Percentiles rank a stretch among this genome's conserved stretches.
These are phyloP conservation scores for Nemania serpens DNA, from an alignment of 2,329 filamentous ascomycete genomes.

Conservation along the genomic window DNA sequence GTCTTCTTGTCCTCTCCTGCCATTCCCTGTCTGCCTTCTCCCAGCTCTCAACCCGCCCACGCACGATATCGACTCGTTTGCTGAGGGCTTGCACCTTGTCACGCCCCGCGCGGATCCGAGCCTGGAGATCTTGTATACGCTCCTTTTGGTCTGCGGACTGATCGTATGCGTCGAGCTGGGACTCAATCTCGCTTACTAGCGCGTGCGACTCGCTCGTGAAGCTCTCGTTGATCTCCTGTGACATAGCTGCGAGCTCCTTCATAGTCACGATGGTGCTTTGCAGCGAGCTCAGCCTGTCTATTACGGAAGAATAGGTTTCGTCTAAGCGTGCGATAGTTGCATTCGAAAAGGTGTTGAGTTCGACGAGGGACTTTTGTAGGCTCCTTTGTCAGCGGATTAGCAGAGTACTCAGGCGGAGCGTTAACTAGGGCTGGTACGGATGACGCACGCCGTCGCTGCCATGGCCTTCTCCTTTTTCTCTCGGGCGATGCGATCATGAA, in stretches of 20 bases:
- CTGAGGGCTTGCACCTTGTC: conserved; percentile 64
- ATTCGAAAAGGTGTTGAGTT: conserved; percentile 64
- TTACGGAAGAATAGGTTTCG: conserved; percentile 73
- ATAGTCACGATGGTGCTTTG: conserved; percentile 68
- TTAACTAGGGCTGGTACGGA: background rate
- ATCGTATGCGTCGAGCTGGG: conserved; percentile 64
- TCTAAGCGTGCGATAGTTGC: conserved; percentile 69
- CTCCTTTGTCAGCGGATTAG: conserved; percentile 47
- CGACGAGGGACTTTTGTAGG: conserved; percentile 55
- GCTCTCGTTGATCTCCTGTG: conserved; percentile 59
- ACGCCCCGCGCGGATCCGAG: conserved; percentile 63
- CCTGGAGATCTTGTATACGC: conserved; percentile 65
- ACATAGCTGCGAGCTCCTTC: conserved; percentile 68
- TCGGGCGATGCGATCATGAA: conserved; percentile 46
- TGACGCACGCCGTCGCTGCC: conserved; percentile 48
- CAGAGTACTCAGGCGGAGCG: background rate
- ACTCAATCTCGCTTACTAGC: conserved; percentile 62
- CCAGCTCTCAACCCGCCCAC: conserved; percentile 68
- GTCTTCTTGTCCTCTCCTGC: conserved; percentile 68
- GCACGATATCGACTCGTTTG: conserved; percentile 66
- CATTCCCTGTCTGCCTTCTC: conserved; percentile 69
- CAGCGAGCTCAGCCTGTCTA: conserved; percentile 69
- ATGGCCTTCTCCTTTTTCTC: conserved; percentile 49
- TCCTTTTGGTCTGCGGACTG: conserved; percentile 68
- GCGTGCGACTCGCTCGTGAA: conserved; percentile 65